Base-by-base conservation (phyloP, 352 stramenopile genomes). In the Globisporangium perplexum region DNA sequence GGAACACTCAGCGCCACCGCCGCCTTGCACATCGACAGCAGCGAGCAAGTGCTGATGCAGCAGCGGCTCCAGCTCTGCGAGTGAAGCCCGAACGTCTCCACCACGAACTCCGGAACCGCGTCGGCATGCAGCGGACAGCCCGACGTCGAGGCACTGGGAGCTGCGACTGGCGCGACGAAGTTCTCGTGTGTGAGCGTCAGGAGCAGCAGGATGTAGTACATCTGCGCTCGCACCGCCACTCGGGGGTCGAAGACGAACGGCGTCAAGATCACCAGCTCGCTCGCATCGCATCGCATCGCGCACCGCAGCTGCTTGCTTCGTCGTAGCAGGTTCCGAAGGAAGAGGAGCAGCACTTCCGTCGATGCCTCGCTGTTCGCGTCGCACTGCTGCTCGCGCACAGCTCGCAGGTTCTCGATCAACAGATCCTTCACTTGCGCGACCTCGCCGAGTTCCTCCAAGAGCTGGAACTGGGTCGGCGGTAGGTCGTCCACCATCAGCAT, bases 161-260 rank as follows among this genome's bases (percentile, higher is more conserved):
- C 38, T 12, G 4, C 18, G 18, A 41, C 15, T 42, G 30, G 6
- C 51, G 12, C 26, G 14, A 22, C 50, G 52, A 83, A 76, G 58
- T 63, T 72, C 20, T 90, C 79, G 11, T 42, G 18, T 1, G 69
- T 70, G 50, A 79, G 86, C 12, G 74, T 82, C 43, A 90, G 48
- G 26, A 82, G 45, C 20, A 90, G 42, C 18, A 88, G 18, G 31
- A 88, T 67, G 43, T 80, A 83, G 60, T 78, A 90, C 65, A 85
- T 70, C 31, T 77, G 63, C 35, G 73, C 64, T 17, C 78, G 78
- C 53, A 89, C 67, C 0, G 23, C 62, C 3, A 62, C 42, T 0
- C 57, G 63, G 8, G 60, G 8, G 43, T 84, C 68, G 36, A 83
- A 87, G 28, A 78, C 53, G n/a, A 72, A 64, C 17, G 70, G 53